A percentile compares a stretch with the other conserved stretches of the same genome.
phyloP scores from a whole-genome alignment of 306 rosid species.

The Vigna hirtella region DNA sequence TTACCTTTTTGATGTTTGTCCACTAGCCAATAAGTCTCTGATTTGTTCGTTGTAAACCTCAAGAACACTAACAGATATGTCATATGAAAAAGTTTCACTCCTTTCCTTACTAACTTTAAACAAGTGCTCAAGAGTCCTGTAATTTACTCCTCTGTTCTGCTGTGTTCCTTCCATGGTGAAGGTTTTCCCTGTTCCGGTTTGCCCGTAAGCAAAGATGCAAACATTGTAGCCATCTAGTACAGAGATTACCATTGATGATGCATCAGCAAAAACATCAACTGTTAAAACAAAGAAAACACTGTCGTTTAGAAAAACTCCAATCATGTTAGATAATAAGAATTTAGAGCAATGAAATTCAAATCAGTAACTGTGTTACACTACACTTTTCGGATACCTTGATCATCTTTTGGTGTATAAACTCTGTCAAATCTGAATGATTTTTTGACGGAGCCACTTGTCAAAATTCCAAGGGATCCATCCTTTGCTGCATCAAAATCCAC shows the following conservation, averaged over 20 bases:
- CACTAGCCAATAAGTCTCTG: constrained; percentile 76
- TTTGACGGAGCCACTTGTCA: constrained; percentile 61
- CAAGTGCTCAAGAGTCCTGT: constrained; percentile 82
- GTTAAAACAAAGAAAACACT: constrained; percentile 51
- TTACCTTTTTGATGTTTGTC: constrained; percentile 75
- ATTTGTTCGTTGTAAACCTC: constrained; percentile 95
- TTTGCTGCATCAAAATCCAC: constrained; percentile 84
- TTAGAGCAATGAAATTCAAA: neutral
- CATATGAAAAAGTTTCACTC: constrained; percentile 64
- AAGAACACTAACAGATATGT: constrained; percentile 82
- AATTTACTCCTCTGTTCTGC: constrained; percentile 85
- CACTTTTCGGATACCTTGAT: constrained; percentile 60
- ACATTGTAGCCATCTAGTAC: constrained; percentile 89
- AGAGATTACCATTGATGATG: constrained; percentile 82
- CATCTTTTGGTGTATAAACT: constrained; percentile 84
- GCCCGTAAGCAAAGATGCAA: constrained; percentile 92
- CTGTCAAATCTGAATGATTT: constrained; percentile 82
- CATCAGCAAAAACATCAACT: constrained; percentile 86
- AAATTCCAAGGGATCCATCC: constrained; percentile 84
- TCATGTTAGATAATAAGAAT: constrained; percentile 19
- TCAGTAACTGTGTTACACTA: constrained; percentile 2
- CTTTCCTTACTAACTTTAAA: constrained; percentile 73
- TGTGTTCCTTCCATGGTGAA: constrained; percentile 94
- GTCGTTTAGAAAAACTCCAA: constrained; percentile 31
- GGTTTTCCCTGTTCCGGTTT: constrained; percentile 94